Evolutionary conservation across 176 grass and related monocot genomes (phyloP).

Genomic region (sorghum (Sorghum bicolor)): Sorghum_bicolor_NCBIv3 NC_012876.2:53174001-53174500

Average conservation of each 20-base stretch:
- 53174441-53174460: background rate
- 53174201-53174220: constrained; percentile 23
- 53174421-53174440: background rate
- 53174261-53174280: constrained; percentile 23
- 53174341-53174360: background rate
- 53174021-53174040: too few species aligned
- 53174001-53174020: too few species aligned
- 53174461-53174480: background rate
- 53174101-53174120: background rate
- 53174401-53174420: background rate
- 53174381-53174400: background rate
- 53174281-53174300: constrained; percentile 20
- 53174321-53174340: constrained; percentile 29
- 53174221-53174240: constrained; percentile 15
- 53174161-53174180: background rate
- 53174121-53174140: background rate
- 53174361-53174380: constrained; percentile 9
- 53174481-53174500: background rate
- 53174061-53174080: background rate
- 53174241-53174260: background rate
- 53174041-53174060: too few species aligned
- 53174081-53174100: background rate
- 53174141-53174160: background rate
- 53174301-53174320: constrained; percentile 27
- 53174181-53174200: constrained; percentile 7